phyloP scores from a whole-genome alignment of 495 filamentous ascomycete species.

The Tetracladium marchalianum region DNA sequence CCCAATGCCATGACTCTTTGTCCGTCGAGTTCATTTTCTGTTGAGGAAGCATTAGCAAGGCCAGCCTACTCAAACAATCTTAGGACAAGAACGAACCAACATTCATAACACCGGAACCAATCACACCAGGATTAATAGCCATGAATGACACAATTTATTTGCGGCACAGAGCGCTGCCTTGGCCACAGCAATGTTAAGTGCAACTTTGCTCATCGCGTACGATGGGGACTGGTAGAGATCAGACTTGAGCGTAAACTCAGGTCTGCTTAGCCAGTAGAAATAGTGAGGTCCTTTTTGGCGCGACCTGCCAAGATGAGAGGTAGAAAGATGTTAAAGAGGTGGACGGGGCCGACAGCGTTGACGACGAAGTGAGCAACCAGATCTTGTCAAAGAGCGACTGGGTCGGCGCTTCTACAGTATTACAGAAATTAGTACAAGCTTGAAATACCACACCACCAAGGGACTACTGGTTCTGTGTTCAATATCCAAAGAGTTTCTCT shows the following conservation, averaged over 20 bases:
- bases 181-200: conserved; percentile 30
- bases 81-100: neutral
- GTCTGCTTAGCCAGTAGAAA: conserved; percentile 40
- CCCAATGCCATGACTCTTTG: conserved; percentile 20
- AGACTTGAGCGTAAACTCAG: conserved; percentile 15
- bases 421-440: no score
- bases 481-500: neutral
- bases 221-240: conserved; percentile 18
- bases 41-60: conserved; percentile 6
- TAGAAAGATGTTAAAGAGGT: conserved; percentile 43
- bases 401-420: conserved; percentile 20
- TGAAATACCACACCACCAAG: no score
- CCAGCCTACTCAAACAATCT: neutral
- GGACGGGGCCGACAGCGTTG: conserved; percentile 38
- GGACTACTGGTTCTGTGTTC: no score
- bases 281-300: conserved; percentile 44
- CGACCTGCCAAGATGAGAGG: conserved; percentile 39
- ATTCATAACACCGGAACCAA: conserved; percentile 24
- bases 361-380: conserved; percentile 22
- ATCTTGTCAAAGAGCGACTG: conserved; percentile 21
- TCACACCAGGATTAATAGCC: conserved; percentile 36
- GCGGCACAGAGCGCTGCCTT: conserved; percentile 36
- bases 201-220: conserved; percentile 32
- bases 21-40: conserved; percentile 26
- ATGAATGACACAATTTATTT: conserved; percentile 40